These are phyloP conservation scores for Corinectria fuckeliana DNA, from an alignment of 2,329 filamentous ascomycete species.

Conservation along the genomic window DNA sequence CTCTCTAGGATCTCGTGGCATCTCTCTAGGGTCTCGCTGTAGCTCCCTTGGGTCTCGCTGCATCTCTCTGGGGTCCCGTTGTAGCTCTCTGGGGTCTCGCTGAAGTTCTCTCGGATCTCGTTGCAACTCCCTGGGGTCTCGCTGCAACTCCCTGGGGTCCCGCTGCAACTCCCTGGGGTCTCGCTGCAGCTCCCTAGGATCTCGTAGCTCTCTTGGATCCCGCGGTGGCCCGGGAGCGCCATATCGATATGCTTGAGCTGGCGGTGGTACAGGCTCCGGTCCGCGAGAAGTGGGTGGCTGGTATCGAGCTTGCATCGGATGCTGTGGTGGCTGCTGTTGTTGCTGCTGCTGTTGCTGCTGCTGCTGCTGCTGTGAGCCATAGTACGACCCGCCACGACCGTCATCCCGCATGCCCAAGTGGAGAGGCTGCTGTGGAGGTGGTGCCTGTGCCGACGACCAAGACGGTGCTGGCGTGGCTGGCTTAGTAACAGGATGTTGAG, in stretches of 20 bases:
- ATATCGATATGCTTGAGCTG: constrained; percentile 52
- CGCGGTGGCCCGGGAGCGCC: constrained; percentile 51
- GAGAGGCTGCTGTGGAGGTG: constrained; percentile 43
- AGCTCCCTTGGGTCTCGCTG: neutral
- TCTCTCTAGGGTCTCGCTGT: neutral
- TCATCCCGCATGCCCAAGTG: constrained; percentile 48
- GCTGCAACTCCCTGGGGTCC: neutral
- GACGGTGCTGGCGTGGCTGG: constrained; percentile 43
- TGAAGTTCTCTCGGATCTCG: neutral
- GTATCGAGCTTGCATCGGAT: constrained; percentile 48
- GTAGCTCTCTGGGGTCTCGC: neutral
- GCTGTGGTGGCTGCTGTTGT: constrained; percentile 43
- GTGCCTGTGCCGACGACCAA: constrained; percentile 44
- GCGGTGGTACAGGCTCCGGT: constrained; percentile 50
- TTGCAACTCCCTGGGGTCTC: neutral
- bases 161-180: neutral
- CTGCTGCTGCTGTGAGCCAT: constrained; percentile 40
- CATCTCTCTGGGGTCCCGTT: neutral
- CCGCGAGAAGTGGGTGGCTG: constrained; percentile 48
- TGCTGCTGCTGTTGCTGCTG: constrained; percentile 43
- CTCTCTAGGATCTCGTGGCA: constrained; percentile 47
- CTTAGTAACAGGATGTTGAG: constrained; percentile 42
- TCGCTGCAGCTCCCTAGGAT: neutral
- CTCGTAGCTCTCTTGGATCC: constrained; percentile 39
- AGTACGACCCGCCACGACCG: constrained; percentile 44